Evolutionary conservation across 2,329 filamentous ascomycete species (phyloP), one percentile per base, ranked within the genome.

Genomic region (Hypomyces perniciosus): DNA sequence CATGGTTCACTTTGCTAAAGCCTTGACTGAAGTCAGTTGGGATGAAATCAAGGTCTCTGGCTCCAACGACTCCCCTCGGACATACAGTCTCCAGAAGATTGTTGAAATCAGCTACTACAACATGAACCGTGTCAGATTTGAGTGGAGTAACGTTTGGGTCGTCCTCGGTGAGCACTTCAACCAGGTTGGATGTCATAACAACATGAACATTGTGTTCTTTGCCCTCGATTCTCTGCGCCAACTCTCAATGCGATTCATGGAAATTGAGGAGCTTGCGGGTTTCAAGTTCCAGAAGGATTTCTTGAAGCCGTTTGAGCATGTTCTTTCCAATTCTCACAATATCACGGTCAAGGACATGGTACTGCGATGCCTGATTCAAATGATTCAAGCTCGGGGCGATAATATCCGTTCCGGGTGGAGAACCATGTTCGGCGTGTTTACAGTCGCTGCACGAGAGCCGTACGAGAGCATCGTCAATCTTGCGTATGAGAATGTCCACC

Each of bases 231-330:
- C 92, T 3, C 72, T 99, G 41, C 83, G 95, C 38, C 93, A 99
- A 67, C 74, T 99, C 38, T 96, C 92, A 1, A 97, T 99, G 91
- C 86, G 91, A 13, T 99, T 99, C 65, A 88, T 99, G 87, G 93
- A 99, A 69, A 90, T 97, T 54, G 93, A 96, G 66, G 93, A 99
- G 68, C 72, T 99, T 59, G 90, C 93, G 1, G 93, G 95, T 62
- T 99, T 99, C 80, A 97, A 97, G 68, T 99, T 99, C 65, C 93
- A 99, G 62, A 99, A 99, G 67, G 92, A 99, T 66, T 99, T 99
- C 67, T 72, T 99, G 48, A 97, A 96, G 69, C 93, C 95, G 0
- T 99, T 99, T 61, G 92, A 99, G 72, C 90, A 97, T 67, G 90
- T 99, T 60, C 89, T 99, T 73, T 85, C 88, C 52, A 97, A 99